Base-by-base conservation (phyloP, 148 eudicot species). In the Cornus kousa region DNA sequence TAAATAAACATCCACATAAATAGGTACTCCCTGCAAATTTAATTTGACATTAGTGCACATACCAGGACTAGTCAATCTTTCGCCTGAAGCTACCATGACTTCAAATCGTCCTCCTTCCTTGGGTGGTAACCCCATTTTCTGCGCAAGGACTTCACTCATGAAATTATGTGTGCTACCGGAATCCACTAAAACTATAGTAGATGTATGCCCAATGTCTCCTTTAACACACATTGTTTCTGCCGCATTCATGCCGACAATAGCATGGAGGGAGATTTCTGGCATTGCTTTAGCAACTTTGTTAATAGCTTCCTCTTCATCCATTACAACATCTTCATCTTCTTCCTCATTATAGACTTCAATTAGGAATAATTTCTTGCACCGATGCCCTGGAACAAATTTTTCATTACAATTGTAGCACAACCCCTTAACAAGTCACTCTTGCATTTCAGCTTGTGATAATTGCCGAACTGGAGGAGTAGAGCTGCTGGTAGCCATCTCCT, bases 121-220 rank as follows among this genome's bases (percentile, higher is more conserved):
- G 5, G 33, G 24, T 19, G 32, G 66, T 16, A 79, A 11, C 2
- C 32, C 71, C 7, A 72, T 28, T 23, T 64, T 74, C n/a, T 39
- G 20, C 14, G 70, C 77, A 3, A 72, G 4, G 17, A 5, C 9
- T 46, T 72, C 72, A 43, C 71, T 72, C 1, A 79, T 17, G 28
- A 72, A 72, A 65, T 65, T 79, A 20, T 79, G 80, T 7, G 74
- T 77, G 55, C 67, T 69, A 2, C 80, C 73, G 3, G 76, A 67
- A 46, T 79, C 81, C 9, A 79, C 33, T 43, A 79, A 62, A 4
- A 79, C 62, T 11, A 17, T 46, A 2, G 31, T 53, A 4, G 43
- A 22, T 4, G 9, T 35, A 9, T 60, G 46, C 2, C 65, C 73
- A 11, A 69, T n/a, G 19, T 13, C 7, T 23, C 72, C 71, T 5